Evolutionary conservation across 768 basidiomycete species (phyloP).

Genomic region (Rickenella mellea): DNA sequence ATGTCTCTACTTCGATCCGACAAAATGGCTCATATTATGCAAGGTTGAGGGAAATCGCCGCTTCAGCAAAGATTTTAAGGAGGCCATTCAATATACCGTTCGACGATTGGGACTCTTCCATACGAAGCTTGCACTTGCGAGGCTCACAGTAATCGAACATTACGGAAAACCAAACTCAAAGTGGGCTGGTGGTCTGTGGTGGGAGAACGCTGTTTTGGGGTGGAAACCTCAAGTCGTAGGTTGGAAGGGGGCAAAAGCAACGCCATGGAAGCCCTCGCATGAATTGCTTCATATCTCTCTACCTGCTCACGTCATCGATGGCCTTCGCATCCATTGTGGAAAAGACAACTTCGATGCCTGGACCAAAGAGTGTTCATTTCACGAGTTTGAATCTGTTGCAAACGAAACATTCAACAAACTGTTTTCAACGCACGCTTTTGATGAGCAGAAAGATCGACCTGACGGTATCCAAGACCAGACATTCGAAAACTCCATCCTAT

Average conservation of each 20-base stretch:
- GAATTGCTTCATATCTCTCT: slow-evolving; percentile 10
- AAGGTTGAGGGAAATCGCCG: neutral
- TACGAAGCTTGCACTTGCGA: neutral
- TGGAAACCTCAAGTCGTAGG: slow-evolving; percentile 1
- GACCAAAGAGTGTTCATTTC: slow-evolving; percentile 4
- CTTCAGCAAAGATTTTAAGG: neutral
- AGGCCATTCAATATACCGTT: neutral
- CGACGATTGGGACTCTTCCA: neutral
- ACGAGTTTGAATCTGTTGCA: slow-evolving; percentile 6
- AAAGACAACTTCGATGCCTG: slow-evolving; percentile 3
- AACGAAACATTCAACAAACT: slow-evolving; percentile 6
- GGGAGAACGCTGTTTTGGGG: neutral
- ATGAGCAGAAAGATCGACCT: slow-evolving; percentile 1
- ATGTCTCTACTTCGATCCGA: neutral
- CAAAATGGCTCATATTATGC: neutral
- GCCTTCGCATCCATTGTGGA: slow-evolving; percentile 8
- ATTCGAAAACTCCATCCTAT: slow-evolving; percentile 10
- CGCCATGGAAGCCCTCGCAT: slow-evolving; percentile 7
- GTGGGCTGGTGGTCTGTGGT: neutral
- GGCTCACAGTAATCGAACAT: neutral
- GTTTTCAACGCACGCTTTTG: slow-evolving; percentile 3
- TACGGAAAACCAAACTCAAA: neutral
- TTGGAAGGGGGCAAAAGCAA: slow-evolving; percentile 10
- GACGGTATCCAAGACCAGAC: slow-evolving; percentile 5
- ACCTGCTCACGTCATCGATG: slow-evolving; percentile 11